Evolutionary conservation across 148 eudicot genomes (phyloP).

Genomic region (Vaccinium myrtillus): DNA sequence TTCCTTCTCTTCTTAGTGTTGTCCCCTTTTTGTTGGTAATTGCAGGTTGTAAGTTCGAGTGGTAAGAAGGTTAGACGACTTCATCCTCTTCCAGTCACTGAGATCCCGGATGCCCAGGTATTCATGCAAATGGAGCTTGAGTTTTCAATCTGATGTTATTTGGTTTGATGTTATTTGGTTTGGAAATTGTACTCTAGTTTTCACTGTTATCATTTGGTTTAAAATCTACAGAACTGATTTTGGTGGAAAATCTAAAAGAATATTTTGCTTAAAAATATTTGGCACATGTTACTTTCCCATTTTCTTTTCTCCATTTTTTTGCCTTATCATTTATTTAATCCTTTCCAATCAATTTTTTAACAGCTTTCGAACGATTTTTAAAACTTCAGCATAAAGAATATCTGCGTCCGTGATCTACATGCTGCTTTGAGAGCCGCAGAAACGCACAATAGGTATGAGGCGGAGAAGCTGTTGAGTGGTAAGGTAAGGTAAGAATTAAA

Average conservation of each 20-base stretch:
- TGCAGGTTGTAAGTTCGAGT: slow-evolving; percentile 70
- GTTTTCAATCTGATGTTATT: background rate
- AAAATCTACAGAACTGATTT: no score
- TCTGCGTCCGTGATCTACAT: slow-evolving; percentile 67
- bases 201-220: no score
- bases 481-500: slow-evolving; percentile 61
- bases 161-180: background rate
- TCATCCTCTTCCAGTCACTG: slow-evolving; percentile 57
- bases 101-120: slow-evolving; percentile 63
- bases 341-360: background rate
- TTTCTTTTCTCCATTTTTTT: slow-evolving; percentile 3
- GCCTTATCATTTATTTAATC: background rate
- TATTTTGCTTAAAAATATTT: no score
- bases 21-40: slow-evolving; percentile 14
- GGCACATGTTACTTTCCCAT: slow-evolving; percentile 13
- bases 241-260: slow-evolving; percentile 73
- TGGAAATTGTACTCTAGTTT: slow-evolving; percentile 42
- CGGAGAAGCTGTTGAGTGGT: slow-evolving; percentile 63
- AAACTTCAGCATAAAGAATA: slow-evolving; percentile 53
- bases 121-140: slow-evolving; percentile 15
- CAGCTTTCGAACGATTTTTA: slow-evolving; percentile 11
- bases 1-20: background rate
- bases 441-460: slow-evolving; percentile 46
- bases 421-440: slow-evolving; percentile 42
- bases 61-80: slow-evolving; percentile 80